Conservation (phyloP, 768 basidiomycete genomes). For the Ephemerocybe angulata region DNA sequence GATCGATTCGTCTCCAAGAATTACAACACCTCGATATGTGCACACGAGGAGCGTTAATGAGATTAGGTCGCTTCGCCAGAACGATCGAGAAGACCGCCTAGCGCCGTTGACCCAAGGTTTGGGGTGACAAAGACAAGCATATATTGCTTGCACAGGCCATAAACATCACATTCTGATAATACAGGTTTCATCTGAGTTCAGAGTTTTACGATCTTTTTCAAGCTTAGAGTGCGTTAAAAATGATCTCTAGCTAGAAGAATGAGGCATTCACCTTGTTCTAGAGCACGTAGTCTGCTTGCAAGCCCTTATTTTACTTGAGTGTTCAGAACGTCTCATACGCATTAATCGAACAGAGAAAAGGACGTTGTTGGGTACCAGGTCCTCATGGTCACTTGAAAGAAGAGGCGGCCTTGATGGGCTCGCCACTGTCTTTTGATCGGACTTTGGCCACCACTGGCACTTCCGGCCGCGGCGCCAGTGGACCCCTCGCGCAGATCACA, state of each 20-base stretch:
- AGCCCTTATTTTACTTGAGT: background rate
- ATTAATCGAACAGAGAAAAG: background rate
- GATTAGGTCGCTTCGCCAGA: background rate
- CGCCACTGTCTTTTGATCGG: background rate
- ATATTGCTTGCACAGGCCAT: background rate
- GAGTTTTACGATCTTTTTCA: constrained; percentile 5
- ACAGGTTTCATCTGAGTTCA: constrained; percentile 9
- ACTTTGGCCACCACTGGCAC: background rate
- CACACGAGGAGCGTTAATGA: background rate
- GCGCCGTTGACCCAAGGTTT: background rate
- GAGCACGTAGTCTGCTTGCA: no score
- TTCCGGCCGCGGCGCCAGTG: background rate
- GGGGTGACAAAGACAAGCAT: constrained; percentile 3
- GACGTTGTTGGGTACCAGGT: background rate
- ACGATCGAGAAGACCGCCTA: background rate
- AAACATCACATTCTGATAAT: constrained; percentile 3
- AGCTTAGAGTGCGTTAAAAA: background rate
- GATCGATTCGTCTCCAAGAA: background rate
- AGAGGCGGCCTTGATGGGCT: background rate
- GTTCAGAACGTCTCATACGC: no score
- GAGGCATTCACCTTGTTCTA: background rate
- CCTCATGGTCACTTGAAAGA: background rate
- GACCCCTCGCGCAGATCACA: background rate
- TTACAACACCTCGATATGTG: background rate
- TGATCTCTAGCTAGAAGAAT: background rate